A percentile compares a stretch with the other conserved stretches of the same genome.
Evolutionary conservation across 2,329 filamentous ascomycete genomes (phyloP).

Genomic region (Uncinocarpus reesii): DNA sequence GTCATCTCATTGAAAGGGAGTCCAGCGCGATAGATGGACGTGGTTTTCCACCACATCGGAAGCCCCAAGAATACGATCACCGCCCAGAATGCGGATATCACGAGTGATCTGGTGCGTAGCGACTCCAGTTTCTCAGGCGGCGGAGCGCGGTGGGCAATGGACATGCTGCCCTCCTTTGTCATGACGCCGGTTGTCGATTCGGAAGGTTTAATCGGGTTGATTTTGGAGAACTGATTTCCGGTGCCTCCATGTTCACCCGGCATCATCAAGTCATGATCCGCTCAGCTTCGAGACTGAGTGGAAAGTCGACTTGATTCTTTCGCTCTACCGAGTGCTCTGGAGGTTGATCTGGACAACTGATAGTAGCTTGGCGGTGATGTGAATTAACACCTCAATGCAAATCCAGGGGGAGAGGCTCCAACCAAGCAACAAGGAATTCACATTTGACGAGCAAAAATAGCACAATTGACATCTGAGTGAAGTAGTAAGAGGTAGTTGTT

Average conservation of each 20-base stretch:
- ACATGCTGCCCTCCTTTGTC: neutral
- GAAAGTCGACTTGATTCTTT: neutral
- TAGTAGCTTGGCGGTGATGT: conserved; percentile 1
- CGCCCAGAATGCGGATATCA: conserved; percentile 84
- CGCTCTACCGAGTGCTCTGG: too few relatives aligned
- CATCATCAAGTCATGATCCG: conserved; percentile 16
- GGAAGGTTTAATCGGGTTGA: neutral
- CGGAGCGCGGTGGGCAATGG: conserved; percentile 35
- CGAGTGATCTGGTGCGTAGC: conserved; percentile 57
- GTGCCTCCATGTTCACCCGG: conserved; percentile 13
- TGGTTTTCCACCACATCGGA: conserved; percentile 94
- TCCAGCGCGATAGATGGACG: conserved; percentile 76
- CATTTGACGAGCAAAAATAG: neutral
- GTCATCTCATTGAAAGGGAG: conserved; percentile 79
- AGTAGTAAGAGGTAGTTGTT: neutral
- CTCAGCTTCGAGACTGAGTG: neutral
- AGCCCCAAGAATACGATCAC: conserved; percentile 74
- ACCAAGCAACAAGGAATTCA: too few relatives aligned
- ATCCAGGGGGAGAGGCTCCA: neutral
- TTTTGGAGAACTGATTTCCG: conserved; percentile 3
- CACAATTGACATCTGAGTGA: neutral
- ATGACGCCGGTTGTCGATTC: neutral
- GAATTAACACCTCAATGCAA: neutral
- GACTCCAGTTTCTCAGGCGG: conserved; percentile 67
- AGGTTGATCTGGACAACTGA: neutral